Percentiles rank a stretch among this genome's conserved stretches.
These are phyloP conservation scores for Tympanopsis confertula DNA, from an alignment of 2,329 filamentous ascomycete genomes.

Conservation along the genomic window DNA sequence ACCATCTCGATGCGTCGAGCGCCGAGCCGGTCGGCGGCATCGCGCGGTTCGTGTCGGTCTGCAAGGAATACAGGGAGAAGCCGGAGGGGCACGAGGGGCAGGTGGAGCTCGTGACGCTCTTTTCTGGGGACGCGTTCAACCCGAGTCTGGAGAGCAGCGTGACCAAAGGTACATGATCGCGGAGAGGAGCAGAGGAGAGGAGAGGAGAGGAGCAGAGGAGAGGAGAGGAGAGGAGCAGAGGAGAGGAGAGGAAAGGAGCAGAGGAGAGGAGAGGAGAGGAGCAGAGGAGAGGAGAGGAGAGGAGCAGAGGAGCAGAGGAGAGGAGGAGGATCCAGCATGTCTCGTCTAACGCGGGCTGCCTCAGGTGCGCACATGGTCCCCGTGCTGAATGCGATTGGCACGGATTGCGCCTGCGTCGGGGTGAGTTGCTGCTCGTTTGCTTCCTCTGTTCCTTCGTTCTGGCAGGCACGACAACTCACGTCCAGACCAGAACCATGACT, in stretches of 20 bases:
- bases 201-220: no score
- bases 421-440: constrained; percentile 31
- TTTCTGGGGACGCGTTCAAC: constrained; percentile 88
- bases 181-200: no score
- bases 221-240: no score
- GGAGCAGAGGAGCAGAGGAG: no score
- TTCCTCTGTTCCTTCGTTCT: constrained; percentile 1
- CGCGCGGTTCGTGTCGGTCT: constrained; percentile 67
- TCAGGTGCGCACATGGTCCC: constrained; percentile 77
- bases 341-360: no score
- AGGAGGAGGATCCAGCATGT: no score
- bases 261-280: no score
- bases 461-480: no score
- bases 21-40: constrained; percentile 75
- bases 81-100: constrained; percentile 49
- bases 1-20: constrained; percentile 67
- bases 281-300: no score
- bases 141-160: constrained; percentile 79
- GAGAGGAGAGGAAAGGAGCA: no score
- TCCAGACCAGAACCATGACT: constrained; percentile 67
- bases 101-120: constrained; percentile 62
- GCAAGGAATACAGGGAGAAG: constrained; percentile 61
- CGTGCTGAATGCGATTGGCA: constrained; percentile 66
- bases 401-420: constrained; percentile 71
- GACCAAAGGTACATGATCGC: constrained; percentile 80